Conservation (phyloP, 2,329 filamentous ascomycete genomes). For the Phyllosticta citrichinensis region DNA sequence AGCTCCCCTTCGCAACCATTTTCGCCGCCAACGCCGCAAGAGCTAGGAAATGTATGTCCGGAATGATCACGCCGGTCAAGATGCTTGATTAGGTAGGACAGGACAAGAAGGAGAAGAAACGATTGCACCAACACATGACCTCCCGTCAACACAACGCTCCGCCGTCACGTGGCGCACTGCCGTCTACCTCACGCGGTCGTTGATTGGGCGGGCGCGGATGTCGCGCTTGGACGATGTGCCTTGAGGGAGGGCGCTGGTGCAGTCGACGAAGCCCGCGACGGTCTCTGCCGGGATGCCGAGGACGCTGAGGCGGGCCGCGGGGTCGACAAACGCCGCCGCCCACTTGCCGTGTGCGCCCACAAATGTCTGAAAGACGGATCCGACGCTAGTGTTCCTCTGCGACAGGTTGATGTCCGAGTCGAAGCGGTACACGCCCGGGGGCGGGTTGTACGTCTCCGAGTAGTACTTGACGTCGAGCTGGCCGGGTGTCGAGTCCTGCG, state of each 20-base stretch:
- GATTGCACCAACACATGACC: background rate
- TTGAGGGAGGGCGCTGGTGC: conserved; percentile 1
- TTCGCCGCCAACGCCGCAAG: background rate
- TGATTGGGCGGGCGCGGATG: background rate
- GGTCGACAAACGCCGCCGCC: conserved; percentile 22
- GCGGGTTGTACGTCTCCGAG: conserved; percentile 17
- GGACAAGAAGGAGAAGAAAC: background rate
- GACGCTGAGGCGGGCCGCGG: background rate
- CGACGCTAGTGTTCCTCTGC: conserved; percentile 19
- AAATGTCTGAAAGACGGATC: conserved; percentile 15
- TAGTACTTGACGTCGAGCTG: conserved; percentile 45
- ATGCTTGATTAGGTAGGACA: background rate
- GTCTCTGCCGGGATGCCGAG: background rate
- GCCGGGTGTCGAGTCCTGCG: conserved; percentile 41
- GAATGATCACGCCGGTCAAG: background rate
- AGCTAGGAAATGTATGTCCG: background rate
- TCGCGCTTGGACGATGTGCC: background rate
- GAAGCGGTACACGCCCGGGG: conserved; percentile 12
- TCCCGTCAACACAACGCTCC: background rate
- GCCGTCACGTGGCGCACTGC: background rate
- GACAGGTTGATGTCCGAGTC: conserved; percentile 16
- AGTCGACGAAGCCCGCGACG: conserved; percentile 2
- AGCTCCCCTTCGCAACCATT: background rate
- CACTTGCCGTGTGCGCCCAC: conserved; percentile 19
- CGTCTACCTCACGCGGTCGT: conserved; percentile 2